phyloP scores from a whole-genome alignment of 176 grass and related monocot genomes.

The Oryza punctata region DNA sequence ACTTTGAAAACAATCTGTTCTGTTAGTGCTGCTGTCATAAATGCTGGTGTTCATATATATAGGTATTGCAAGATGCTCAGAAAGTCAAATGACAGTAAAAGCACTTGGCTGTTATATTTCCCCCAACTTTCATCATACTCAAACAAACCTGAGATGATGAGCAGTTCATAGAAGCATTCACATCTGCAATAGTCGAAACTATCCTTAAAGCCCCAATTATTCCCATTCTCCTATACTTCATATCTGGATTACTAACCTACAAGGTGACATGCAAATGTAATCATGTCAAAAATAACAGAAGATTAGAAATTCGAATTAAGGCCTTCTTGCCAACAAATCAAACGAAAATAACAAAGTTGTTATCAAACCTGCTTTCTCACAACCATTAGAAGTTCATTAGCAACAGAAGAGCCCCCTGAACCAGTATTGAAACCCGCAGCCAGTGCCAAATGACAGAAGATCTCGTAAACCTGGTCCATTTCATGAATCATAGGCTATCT shows the following conservation, averaged over 20 bases:
- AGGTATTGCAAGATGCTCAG: constrained; percentile 3
- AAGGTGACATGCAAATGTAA: constrained; percentile 19
- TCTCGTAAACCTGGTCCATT: constrained; percentile 69
- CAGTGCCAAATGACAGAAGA: constrained; percentile 83
- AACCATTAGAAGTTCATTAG: constrained; percentile 91
- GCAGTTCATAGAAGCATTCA: constrained; percentile 47
- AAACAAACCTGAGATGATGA: constrained; percentile 70
- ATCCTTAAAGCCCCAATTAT: constrained; percentile 94
- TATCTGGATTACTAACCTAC: constrained; percentile 90
- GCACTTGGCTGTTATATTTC: neutral
- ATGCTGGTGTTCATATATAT: constrained; percentile 15
- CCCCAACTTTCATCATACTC: constrained; percentile 6
- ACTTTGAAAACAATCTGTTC: neutral
- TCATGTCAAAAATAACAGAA: constrained; percentile 8
- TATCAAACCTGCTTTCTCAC: constrained; percentile 86
- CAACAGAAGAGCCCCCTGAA: constrained; percentile 64
- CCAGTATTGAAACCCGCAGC: constrained; percentile 61
- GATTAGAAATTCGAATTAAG: constrained; percentile 17
- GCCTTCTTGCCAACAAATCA: constrained; percentile 8
- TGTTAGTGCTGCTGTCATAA: constrained; percentile 10
- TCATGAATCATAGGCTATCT: neutral
- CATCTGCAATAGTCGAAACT: constrained; percentile 66
- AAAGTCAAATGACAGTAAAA: constrained; percentile 11
- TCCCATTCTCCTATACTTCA: constrained; percentile 89
- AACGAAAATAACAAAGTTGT: neutral